Percentiles rank a stretch among this genome's conserved stretches.
Conservation (phyloP, 371 early-diverging fungal genomes). For the Umbelopsis sp. region DNA sequence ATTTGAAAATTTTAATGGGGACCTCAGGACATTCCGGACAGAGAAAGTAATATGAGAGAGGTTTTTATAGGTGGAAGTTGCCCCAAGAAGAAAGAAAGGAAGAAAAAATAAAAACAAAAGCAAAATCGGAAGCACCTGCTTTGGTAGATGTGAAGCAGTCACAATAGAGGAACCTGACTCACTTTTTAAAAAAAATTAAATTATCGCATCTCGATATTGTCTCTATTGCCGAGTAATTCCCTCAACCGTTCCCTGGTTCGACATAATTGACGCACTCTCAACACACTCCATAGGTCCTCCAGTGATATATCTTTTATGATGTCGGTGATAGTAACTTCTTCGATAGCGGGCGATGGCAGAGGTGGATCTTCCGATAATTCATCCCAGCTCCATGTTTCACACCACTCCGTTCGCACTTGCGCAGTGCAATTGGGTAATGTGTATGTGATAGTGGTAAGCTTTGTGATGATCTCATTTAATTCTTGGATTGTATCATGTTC, state of each 20-base stretch:
- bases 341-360: not conserved
- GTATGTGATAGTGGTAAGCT: slow-evolving; percentile 31
- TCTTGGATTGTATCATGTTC: slow-evolving; percentile 25
- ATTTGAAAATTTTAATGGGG: not conserved
- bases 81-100: not conserved
- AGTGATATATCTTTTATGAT: slow-evolving; percentile 19
- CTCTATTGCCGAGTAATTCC: slow-evolving; percentile 16
- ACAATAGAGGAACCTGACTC: too few species aligned
- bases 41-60: not conserved
- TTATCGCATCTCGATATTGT: not conserved
- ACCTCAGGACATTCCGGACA: slow-evolving; percentile 15
- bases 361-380: slow-evolving; percentile 18
- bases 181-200: not conserved
- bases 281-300: slow-evolving; percentile 34
- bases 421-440: slow-evolving; percentile 7
- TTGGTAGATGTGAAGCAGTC: not conserved
- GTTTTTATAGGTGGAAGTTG: not conserved
- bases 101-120: slow-evolving; percentile 1
- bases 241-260: slow-evolving; percentile 22
- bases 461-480: slow-evolving; percentile 23
- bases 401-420: slow-evolving; percentile 21
- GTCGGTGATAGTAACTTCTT: slow-evolving; percentile 21
- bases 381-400: slow-evolving; percentile 21
- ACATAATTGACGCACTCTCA: slow-evolving; percentile 40
- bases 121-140: not conserved